Evolutionary conservation across 805 yeast species (phyloP).

Genomic region (Metschnikowia sp.): DNA sequence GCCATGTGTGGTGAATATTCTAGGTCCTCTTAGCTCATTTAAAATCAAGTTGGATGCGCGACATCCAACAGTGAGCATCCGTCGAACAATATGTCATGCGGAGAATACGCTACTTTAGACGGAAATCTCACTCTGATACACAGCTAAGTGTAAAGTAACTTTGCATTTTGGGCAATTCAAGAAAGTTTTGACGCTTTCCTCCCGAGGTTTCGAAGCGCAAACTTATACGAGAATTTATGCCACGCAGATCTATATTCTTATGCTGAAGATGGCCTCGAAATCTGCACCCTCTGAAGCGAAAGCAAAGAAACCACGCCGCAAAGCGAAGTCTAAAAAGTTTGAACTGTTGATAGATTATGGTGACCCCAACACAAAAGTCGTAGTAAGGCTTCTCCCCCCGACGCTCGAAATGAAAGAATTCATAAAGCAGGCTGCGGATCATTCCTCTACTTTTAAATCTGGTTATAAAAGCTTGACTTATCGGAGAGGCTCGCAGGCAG

Average conservation of each 20-base stretch:
- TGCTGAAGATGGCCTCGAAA: not conserved
- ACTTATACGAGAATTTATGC: not conserved
- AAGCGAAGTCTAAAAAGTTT: not conserved
- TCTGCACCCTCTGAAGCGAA: not conserved
- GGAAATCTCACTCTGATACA: no score
- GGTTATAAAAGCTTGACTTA: slow-evolving; percentile 10
- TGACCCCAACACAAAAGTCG: slow-evolving; percentile 16
- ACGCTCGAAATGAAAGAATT: slow-evolving; percentile 16
- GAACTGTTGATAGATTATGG: slow-evolving; percentile 12
- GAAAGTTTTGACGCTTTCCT: not conserved
- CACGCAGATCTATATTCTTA: not conserved
- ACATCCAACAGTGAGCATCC: no score
- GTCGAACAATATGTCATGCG: no score
- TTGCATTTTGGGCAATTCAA: no score
- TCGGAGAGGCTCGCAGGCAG: slow-evolving; percentile 17
- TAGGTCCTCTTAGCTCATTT: no score
- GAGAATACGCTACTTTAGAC: no score
- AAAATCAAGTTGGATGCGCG: no score
- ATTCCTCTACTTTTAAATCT: not conserved
- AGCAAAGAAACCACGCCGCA: slow-evolving; percentile 1
- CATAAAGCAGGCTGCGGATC: slow-evolving; percentile 19
- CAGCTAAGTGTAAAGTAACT: no score
- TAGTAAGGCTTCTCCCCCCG: slow-evolving; percentile 24
- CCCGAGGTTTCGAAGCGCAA: slow-evolving; percentile 1
- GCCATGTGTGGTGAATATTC: not conserved